Conservation (phyloP, 2,329 filamentous ascomycete genomes). For the Claviceps africana region DNA sequence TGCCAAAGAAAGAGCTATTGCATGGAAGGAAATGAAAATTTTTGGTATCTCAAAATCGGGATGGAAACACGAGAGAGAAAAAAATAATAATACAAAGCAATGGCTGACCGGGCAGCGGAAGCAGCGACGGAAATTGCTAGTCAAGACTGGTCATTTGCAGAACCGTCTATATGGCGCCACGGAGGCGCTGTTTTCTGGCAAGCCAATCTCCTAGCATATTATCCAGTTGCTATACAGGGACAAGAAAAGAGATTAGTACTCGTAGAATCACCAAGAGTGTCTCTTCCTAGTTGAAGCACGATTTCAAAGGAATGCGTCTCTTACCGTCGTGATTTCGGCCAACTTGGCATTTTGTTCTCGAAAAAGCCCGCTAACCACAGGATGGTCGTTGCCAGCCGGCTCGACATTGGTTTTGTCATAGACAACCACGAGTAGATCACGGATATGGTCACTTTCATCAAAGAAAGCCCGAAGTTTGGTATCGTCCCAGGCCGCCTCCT, state of each 20-base stretch:
- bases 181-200: constrained; percentile 50
- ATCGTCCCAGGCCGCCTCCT: constrained; percentile 64
- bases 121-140: neutral
- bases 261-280: neutral
- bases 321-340: constrained; percentile 68
- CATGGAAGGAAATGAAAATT: neutral
- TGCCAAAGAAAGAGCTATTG: constrained; percentile 4
- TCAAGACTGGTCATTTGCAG: neutral
- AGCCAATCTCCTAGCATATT: constrained; percentile 75
- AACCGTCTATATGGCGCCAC: constrained; percentile 29
- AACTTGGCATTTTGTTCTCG: constrained; percentile 75
- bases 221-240: constrained; percentile 53
- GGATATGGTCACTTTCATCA: constrained; percentile 76
- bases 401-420: constrained; percentile 80
- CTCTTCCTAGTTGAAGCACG: too few species aligned
- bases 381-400: constrained; percentile 71
- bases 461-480: constrained; percentile 75
- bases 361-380: constrained; percentile 67
- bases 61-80: neutral
- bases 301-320: constrained; percentile 11
- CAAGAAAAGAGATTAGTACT: neutral
- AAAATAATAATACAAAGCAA: neutral
- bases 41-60: constrained; percentile 4
- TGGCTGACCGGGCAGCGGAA: neutral
- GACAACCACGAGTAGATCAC: constrained; percentile 79